These are phyloP conservation scores for Coniochaeta ligniaria DNA, from an alignment of 2,329 filamentous ascomycete species.

Conservation along the genomic window DNA sequence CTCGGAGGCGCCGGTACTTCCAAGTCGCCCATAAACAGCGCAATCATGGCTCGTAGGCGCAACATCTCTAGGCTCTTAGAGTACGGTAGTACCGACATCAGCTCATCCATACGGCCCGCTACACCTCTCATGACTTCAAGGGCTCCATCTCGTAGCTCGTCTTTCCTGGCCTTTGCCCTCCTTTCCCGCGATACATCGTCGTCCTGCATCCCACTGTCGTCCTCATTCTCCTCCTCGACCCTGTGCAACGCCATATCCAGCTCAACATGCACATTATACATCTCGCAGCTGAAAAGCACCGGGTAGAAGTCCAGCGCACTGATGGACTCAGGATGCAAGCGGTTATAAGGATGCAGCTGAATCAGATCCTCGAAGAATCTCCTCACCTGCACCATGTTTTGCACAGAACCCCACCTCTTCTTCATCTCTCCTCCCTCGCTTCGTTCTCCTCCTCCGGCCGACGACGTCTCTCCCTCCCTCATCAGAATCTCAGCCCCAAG, in stretches of 20 bases:
- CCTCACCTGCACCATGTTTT: conserved; percentile 37
- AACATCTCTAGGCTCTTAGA: conserved; percentile 60
- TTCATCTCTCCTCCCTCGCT: conserved; percentile 9
- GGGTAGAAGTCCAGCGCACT: conserved; percentile 74
- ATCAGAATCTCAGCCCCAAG: conserved; percentile 81
- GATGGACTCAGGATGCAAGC: conserved; percentile 47
- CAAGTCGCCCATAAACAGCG: conserved; percentile 69
- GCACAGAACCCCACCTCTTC: conserved; percentile 33
- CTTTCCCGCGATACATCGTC: conserved; percentile 12
- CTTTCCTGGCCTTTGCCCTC: conserved; percentile 21
- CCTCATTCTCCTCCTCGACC: conserved; percentile 17
- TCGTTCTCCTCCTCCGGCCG: conserved; percentile 1
- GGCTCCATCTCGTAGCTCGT: conserved; percentile 40
- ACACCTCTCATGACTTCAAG: conserved; percentile 55
- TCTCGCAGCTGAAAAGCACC: conserved; percentile 72
- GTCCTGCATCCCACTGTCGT: conserved; percentile 11
- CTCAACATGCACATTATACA: conserved; percentile 65
- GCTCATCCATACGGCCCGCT: conserved; percentile 60
- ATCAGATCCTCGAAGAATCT: conserved; percentile 73
- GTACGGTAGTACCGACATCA: conserved; percentile 65
- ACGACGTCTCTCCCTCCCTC: conserved; percentile 29
- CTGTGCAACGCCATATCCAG: conserved; percentile 36
- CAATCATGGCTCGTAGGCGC: conserved; percentile 64
- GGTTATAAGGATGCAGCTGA: conserved; percentile 66
- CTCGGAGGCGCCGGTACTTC: conserved; percentile 31